These are phyloP conservation scores for Agaricus subrufescens DNA, from an alignment of 768 basidiomycete species.

Conservation along the genomic window DNA sequence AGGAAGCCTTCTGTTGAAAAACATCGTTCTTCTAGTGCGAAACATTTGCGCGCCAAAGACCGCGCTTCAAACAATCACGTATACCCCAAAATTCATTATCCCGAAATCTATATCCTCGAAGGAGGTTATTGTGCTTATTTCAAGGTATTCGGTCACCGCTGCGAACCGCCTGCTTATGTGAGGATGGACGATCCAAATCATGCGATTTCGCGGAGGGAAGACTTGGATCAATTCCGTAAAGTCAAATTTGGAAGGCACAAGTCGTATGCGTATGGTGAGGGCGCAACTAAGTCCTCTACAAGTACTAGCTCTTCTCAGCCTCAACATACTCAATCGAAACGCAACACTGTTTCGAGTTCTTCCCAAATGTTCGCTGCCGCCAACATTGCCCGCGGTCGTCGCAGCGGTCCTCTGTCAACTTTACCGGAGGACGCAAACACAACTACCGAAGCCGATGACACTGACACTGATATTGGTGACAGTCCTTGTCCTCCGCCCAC, in stretches of 20 bases:
- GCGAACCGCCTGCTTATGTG: conserved; percentile 80
- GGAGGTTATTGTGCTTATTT: conserved; percentile 94
- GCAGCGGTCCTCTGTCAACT: conserved; percentile 52
- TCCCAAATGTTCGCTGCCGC: conserved; percentile 61
- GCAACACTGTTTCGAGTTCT: conserved; percentile 54
- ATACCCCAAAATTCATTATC: conserved; percentile 93
- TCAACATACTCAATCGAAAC: conserved; percentile 47
- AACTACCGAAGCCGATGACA: conserved; percentile 63
- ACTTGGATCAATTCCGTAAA: conserved; percentile 89
- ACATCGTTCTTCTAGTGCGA: conserved; percentile 55
- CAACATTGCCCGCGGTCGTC: conserved; percentile 61
- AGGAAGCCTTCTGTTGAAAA: background rate
- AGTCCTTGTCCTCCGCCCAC: conserved; percentile 85
- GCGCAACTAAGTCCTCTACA: conserved; percentile 34
- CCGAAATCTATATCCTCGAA: conserved; percentile 94
- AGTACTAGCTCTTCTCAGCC: conserved; percentile 25
- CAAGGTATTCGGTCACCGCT: conserved; percentile 60
- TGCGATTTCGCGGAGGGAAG: conserved; percentile 73
- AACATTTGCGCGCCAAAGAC: conserved; percentile 88
- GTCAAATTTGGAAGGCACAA: conserved; percentile 85
- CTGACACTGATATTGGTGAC: conserved; percentile 74
- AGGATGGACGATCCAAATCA: conserved; percentile 94
- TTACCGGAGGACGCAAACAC: conserved; percentile 65
- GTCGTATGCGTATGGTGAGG: conserved; percentile 91
- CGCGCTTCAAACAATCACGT: conserved; percentile 81